A percentile compares a stretch with the other conserved stretches of the same genome.
Conservation (phyloP, 257 asterid genomes). For the Primulina tabacum region DNA sequence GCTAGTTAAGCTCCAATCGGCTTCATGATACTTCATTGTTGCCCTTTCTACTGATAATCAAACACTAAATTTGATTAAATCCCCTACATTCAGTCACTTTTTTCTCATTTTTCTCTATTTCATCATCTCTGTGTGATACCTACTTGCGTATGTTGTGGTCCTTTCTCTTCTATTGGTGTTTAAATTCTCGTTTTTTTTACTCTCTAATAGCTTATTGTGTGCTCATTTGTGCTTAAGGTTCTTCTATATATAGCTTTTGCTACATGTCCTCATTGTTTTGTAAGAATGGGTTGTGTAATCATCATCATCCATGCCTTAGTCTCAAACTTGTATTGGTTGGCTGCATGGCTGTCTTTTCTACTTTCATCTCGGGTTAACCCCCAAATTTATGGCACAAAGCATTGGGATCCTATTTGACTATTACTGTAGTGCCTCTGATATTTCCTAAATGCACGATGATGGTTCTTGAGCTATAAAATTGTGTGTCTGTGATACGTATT, state of each 20-base stretch:
- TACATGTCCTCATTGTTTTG: neutral
- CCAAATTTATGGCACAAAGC: neutral
- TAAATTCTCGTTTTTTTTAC: neutral
- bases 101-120: neutral
- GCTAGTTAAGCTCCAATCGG: neutral
- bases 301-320: neutral
- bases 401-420: neutral
- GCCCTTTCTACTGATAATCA: neutral
- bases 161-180: neutral
- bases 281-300: neutral
- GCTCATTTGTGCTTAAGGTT: neutral
- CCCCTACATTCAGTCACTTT: neutral
- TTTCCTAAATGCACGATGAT: neutral
- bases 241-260: too few species aligned
- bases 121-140: neutral
- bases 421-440: neutral
- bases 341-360: neutral
- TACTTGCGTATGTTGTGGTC: neutral
- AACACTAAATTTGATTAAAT: neutral
- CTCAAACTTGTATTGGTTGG: neutral
- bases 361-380: neutral
- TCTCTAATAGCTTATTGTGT: neutral
- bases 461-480: neutral
- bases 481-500: neutral
- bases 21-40: neutral